Conservation (phyloP, 2,329 filamentous ascomycete species). For the Phyllosticta capitalensis region DNA sequence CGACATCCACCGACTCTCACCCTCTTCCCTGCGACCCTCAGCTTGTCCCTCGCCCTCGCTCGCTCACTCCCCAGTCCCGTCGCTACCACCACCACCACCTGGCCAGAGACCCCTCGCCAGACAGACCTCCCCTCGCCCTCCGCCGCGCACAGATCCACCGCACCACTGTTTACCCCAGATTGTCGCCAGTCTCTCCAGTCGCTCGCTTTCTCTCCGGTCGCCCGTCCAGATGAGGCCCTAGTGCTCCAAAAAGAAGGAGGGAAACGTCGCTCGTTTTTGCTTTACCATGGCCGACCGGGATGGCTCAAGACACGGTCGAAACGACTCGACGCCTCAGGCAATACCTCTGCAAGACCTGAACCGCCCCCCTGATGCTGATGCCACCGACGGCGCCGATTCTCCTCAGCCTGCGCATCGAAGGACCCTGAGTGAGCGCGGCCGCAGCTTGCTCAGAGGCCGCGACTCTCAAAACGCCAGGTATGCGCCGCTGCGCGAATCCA, state of each 20-base stretch:
- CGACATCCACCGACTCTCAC: too few species aligned
- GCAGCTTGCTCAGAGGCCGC: slow-evolving; percentile 37
- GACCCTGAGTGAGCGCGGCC: slow-evolving; percentile 40
- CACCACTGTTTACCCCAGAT: slow-evolving; percentile 11
- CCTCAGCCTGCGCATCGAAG: slow-evolving; percentile 27
- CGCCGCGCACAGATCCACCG: slow-evolving; percentile 11
- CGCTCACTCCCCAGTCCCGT: background rate
- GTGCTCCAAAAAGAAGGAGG: background rate
- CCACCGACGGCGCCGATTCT: slow-evolving; percentile 20
- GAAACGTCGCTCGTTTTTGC: background rate
- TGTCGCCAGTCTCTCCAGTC: background rate
- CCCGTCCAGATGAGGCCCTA: slow-evolving; percentile 4
- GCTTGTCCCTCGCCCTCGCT: background rate
- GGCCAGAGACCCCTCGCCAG: slow-evolving; percentile 1
- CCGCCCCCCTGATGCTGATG: slow-evolving; percentile 28
- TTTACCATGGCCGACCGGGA: slow-evolving; percentile 6
- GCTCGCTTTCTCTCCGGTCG: background rate
- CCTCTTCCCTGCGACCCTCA: background rate
- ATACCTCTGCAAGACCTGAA: slow-evolving; percentile 59
- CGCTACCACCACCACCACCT: background rate
- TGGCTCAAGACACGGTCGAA: slow-evolving; percentile 30
- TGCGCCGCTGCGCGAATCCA: slow-evolving; percentile 42
- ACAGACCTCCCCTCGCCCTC: slow-evolving; percentile 5
- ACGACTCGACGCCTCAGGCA: slow-evolving; percentile 45
- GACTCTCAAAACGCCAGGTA: slow-evolving; percentile 38